A percentile compares a stretch with the other conserved stretches of the same genome.
Evolutionary conservation across 2,329 filamentous ascomycete genomes (phyloP).

Genomic region (Clathrospora elynae): DNA sequence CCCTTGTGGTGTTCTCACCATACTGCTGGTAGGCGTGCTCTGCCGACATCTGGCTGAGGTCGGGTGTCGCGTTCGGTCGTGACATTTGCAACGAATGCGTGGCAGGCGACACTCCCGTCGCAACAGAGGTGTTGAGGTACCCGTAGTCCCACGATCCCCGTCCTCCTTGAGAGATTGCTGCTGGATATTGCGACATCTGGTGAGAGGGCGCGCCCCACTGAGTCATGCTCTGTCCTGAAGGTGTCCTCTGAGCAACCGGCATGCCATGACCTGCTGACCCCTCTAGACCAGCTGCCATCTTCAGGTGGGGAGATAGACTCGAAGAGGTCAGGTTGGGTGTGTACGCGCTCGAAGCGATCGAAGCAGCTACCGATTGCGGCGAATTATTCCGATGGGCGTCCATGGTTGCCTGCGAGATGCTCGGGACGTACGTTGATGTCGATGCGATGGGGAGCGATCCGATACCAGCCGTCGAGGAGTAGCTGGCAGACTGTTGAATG

Average conservation of each 20-base stretch:
- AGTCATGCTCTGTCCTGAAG: constrained; percentile 43
- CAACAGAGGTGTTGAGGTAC: constrained; percentile 38
- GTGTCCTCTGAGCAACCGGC: constrained; percentile 42
- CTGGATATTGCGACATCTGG: constrained; percentile 43
- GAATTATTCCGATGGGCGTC: constrained; percentile 56
- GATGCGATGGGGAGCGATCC: constrained; percentile 50
- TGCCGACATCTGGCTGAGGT: constrained; percentile 37
- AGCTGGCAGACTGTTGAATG: constrained; percentile 64
- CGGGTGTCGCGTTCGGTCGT: constrained; percentile 39
- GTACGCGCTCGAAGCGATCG: constrained; percentile 53
- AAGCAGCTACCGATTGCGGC: constrained; percentile 55
- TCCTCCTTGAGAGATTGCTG: constrained; percentile 36
- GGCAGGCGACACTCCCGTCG: constrained; percentile 32
- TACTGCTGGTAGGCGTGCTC: constrained; percentile 45
- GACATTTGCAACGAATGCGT: constrained; percentile 42
- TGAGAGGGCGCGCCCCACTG: constrained; percentile 40
- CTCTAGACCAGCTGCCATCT: constrained; percentile 47
- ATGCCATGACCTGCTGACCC: constrained; percentile 46
- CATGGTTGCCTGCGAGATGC: constrained; percentile 55
- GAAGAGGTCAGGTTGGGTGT: constrained; percentile 50
- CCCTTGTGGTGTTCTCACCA: constrained; percentile 46
- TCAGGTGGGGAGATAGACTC: constrained; percentile 53
- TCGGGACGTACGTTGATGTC: constrained; percentile 43
- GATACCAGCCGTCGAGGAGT: constrained; percentile 66
- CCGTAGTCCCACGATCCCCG: constrained; percentile 47